Base-by-base conservation (phyloP, 257 asterid genomes). In the Pogostemon cablin region DNA sequence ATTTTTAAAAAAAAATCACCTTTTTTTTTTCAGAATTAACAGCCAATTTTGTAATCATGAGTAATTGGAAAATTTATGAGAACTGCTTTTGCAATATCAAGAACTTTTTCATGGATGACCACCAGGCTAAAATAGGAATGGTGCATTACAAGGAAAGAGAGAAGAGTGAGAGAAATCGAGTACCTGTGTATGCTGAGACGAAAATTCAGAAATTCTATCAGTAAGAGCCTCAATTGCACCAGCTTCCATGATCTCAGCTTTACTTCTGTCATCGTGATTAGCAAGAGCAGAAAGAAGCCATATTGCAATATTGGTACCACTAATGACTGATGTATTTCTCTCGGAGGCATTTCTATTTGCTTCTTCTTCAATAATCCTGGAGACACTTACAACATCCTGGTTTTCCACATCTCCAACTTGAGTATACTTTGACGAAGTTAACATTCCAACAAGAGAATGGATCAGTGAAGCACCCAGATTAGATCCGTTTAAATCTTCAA, bases 261-360 rank as follows among this genome's bases (percentile, higher is more conserved):
- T 95, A 77, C 90, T 80, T 80, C 75, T 81, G 62, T 83, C 90
- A 80, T 91, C 96, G 65, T 72, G 85, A 75, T 91, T 81, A 63
- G 96, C 96, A 79, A 95, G 91, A 69, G 80, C 81, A 72, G 96
- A 85, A 76, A 95, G 96, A 75, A 95, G 92, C 99, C 98, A 95
- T 61, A 85, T 83, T 41, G 95, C 90, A 54, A 95, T 86, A 77
- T 86, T 81, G 78, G 86, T 77, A 75, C 98, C 91, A 76, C 74
- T 79, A 69, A 95, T 87, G 64, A 83, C 86, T n/a, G 93, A 86
- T 42, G 97, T 93, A 74, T 74, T 81, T 81, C 75, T 87, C 74
- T 81, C 87, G n/a, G 34, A 39, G 15, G 79, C 81, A 48, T 74
- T 79, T 65, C 73, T 67, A 69, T 65, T 81, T 44, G 69, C 83